Evolutionary conservation across 108 stramenopile genomes (phyloP).

Genomic region (Licmophora abbreviata): DNA sequence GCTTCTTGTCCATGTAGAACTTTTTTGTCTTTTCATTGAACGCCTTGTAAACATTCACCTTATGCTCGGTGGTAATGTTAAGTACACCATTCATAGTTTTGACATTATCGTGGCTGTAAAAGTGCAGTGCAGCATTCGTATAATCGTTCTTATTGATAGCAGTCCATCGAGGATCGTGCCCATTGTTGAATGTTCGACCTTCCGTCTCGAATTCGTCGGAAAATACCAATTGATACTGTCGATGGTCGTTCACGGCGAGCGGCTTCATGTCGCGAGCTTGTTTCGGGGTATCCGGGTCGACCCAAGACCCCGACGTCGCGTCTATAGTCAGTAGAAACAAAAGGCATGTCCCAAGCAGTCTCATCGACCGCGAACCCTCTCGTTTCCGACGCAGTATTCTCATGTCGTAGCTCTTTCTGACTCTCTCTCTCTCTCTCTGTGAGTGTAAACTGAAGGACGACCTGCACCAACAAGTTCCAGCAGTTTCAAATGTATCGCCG

Average conservation of each 20-base stretch:
- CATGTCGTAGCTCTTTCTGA: too few relatives aligned
- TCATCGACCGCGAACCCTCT: too few relatives aligned
- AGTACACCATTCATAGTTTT: conserved; percentile 56
- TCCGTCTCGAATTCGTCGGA: conserved; percentile 90
- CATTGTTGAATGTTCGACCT: conserved; percentile 86
- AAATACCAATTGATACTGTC: conserved; percentile 74
- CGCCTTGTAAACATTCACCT: conserved; percentile 63
- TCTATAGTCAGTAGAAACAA: too few relatives aligned
- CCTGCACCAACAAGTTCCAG: too few relatives aligned
- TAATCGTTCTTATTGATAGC: conserved; percentile 84
- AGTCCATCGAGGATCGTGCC: conserved; percentile 92
- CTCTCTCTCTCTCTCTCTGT: too few relatives aligned
- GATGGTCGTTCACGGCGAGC: conserved; percentile 23
- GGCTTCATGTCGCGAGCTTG: conserved; percentile 19
- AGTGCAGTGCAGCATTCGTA: conserved; percentile 81
- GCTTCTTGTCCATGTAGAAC: conserved; percentile 63
- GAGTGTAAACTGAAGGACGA: too few relatives aligned
- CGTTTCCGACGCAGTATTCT: too few relatives aligned
- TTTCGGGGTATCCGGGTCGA: conserved; percentile 76
- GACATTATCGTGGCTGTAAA: conserved; percentile 67
- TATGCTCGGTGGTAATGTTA: conserved; percentile 58
- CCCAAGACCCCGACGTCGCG: conserved; percentile 25
- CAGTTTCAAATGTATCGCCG: too few relatives aligned
- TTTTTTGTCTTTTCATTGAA: conserved; percentile 76
- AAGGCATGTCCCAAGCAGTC: too few relatives aligned